phyloP scores from a whole-genome alignment of 2,329 filamentous ascomycete species.

The Ascochyta rabiei region DNA sequence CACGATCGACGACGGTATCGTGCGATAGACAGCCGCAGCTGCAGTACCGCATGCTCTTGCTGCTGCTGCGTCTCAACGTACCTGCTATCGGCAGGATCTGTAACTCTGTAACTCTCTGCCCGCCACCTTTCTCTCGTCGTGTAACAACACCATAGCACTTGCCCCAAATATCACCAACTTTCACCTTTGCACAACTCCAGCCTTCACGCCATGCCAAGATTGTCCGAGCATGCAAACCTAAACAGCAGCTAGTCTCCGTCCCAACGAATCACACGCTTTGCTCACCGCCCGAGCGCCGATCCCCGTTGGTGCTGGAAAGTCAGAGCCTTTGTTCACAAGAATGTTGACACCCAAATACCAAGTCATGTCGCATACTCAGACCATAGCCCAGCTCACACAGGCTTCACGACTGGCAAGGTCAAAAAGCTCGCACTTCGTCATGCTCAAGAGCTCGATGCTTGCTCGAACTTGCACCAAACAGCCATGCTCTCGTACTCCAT shows the following conservation, averaged over 20 bases:
- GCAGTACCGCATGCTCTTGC: not conserved
- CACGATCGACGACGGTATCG: slow-evolving; percentile 9
- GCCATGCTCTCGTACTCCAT: not conserved
- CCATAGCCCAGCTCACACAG: slow-evolving; percentile 4
- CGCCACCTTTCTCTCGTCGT: slow-evolving; percentile 14
- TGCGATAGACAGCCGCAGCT: slow-evolving; percentile 1
- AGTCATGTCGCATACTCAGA: slow-evolving; percentile 9
- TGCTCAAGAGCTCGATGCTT: slow-evolving; percentile 2
- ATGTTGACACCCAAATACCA: slow-evolving; percentile 10
- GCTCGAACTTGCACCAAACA: not conserved
- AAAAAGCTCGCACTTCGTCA: slow-evolving; percentile 3
- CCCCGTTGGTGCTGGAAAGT: slow-evolving; percentile 33
- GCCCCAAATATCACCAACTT: slow-evolving; percentile 23
- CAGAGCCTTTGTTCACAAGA: slow-evolving; percentile 30
- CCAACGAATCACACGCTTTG: slow-evolving; percentile 27
- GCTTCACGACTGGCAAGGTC: not conserved
- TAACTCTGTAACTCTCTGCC: slow-evolving; percentile 10
- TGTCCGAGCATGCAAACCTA: slow-evolving; percentile 32
- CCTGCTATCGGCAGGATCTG: slow-evolving; percentile 13
- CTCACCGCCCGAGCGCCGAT: slow-evolving; percentile 34
- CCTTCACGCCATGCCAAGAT: slow-evolving; percentile 29
- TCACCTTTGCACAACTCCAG: slow-evolving; percentile 37
- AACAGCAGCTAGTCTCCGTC: slow-evolving; percentile 27
- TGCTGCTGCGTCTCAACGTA: slow-evolving; percentile 10
- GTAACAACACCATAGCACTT: slow-evolving; percentile 25